phyloP scores from a whole-genome alignment of 805 yeast species.

The Yarrowia sp. region DNA sequence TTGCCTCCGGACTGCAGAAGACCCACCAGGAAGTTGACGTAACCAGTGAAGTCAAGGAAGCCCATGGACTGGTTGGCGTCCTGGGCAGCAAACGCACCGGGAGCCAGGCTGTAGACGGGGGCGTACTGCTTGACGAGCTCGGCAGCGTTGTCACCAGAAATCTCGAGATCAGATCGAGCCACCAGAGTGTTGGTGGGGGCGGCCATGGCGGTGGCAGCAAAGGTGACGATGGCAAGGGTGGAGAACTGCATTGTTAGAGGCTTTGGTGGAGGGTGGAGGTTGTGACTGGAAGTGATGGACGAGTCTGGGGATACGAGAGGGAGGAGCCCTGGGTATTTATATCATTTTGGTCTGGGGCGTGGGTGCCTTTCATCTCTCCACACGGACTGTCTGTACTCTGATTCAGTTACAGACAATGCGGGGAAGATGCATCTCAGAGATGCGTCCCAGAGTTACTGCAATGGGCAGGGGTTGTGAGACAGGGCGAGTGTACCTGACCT shows the following conservation, averaged over 20 bases:
- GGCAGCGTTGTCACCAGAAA: slow-evolving; percentile 16
- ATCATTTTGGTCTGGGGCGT: neutral
- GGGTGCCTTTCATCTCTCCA: too few species aligned
- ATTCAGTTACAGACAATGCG: neutral
- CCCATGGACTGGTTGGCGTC: neutral
- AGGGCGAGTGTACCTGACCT: too few species aligned
- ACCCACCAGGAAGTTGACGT: slow-evolving; percentile 18
- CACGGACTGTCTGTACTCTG: too few species aligned
- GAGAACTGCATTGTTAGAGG: neutral
- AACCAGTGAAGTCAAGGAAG: slow-evolving; percentile 20
- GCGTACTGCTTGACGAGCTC: slow-evolving; percentile 18
- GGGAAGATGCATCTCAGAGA: neutral
- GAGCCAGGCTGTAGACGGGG: slow-evolving; percentile 12
- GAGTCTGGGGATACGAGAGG: neutral
- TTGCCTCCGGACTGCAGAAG: slow-evolving; percentile 19
- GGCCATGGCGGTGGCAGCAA: neutral
- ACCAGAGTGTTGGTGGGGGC: slow-evolving; percentile 5
- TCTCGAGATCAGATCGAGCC: neutral
- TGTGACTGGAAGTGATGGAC: neutral
- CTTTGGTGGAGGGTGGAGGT: neutral
- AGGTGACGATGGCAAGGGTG: neutral
- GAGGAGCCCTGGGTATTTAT: neutral
- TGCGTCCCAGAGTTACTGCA: neutral
- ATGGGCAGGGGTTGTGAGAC: neutral
- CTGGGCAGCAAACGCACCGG: neutral